Evolutionary conservation across 2,329 filamentous ascomycete species (phyloP), one percentile per base, ranked within the genome.

Genomic region (Fusarium graminum): DNA sequence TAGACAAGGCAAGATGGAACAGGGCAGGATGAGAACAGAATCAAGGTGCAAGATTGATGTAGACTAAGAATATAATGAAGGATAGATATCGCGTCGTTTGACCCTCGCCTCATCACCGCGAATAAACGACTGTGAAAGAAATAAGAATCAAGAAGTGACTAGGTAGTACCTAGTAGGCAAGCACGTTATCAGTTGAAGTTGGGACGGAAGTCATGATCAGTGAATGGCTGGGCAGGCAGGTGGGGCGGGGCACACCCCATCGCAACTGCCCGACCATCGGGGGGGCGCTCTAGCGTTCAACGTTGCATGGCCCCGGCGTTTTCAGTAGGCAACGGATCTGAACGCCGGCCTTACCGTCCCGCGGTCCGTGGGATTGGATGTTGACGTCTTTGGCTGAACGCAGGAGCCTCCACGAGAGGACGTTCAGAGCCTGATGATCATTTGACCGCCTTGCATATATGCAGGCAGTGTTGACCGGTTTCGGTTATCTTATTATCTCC

Each of bases 201-300:
- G 34, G 34, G 34, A n/a, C 39, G 42, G 44, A 61, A 56, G 54
- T 68, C 64, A 68, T 67, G 63, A 67, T 55, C 59, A 52, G 36
- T 67, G 53, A 59, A 59, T 59, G 63, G 59, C 38, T 64, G 47
- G 54, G 44, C 22, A 22, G 29, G 36, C 32, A 46, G 50, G 34
- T 59, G 43, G 17, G 43, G 52, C 59, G 59, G 63, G 63, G 49
- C 47, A 36, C 9, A 30, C 26, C 36, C 57, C 52, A 36, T 59
- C 42, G 45, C 28, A 36, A 28, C 28, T 42, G 57, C 57, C 59
- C 65, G 65, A 68, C 43, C 25, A 67, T 65, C 65, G 60, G 58
- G 57, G 57, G 28, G 39, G 39, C 49, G 45, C 32, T 36, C 22
- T 22, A 36, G 25, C 26, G 49, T 28, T 22, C 34, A 45, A 17